Percentiles rank a stretch among this genome's conserved stretches.
phyloP scores from a whole-genome alignment of 1,284 basidiomycete genomes.

The Apiotrichum porosum region DNA sequence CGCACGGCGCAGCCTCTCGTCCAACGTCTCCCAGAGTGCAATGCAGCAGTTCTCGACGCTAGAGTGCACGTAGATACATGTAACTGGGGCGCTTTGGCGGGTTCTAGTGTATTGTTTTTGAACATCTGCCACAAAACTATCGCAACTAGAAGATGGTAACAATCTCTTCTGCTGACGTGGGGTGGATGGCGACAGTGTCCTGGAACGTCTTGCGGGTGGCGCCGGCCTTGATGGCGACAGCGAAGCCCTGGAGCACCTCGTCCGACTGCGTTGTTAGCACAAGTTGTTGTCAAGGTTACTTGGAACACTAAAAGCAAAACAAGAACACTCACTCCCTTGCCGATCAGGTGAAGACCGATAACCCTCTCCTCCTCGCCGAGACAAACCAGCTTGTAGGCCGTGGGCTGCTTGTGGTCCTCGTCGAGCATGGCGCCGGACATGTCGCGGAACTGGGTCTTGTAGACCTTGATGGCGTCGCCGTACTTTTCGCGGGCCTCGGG shows the following conservation, averaged over 20 bases:
- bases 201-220: constrained; percentile 79
- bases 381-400: constrained; percentile 85
- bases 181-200: constrained; percentile 80
- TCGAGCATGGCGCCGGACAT: constrained; percentile 84
- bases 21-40: too few species aligned
- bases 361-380: constrained; percentile 86
- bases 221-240: constrained; percentile 92
- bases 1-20: too few species aligned
- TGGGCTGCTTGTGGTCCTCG: constrained; percentile 82
- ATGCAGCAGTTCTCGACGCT: too few species aligned
- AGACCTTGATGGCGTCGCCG: constrained; percentile 83
- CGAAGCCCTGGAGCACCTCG: constrained; percentile 50
- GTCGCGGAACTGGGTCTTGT: constrained; percentile 69
- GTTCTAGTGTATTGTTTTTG: too few species aligned
- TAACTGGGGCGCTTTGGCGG: too few species aligned
- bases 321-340: constrained; percentile 57
- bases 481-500: constrained; percentile 81
- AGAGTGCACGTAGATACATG: too few species aligned
- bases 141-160: constrained; percentile 46
- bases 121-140: too few species aligned
- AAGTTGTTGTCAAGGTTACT: neutral
- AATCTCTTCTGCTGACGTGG: constrained; percentile 47
- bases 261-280: neutral
- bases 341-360: constrained; percentile 90
- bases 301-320: neutral